A percentile compares a stretch with the other conserved stretches of the same genome.
Evolutionary conservation across 2,329 filamentous ascomycete genomes (phyloP).

Genomic region (Whalleya microplaca): DNA sequence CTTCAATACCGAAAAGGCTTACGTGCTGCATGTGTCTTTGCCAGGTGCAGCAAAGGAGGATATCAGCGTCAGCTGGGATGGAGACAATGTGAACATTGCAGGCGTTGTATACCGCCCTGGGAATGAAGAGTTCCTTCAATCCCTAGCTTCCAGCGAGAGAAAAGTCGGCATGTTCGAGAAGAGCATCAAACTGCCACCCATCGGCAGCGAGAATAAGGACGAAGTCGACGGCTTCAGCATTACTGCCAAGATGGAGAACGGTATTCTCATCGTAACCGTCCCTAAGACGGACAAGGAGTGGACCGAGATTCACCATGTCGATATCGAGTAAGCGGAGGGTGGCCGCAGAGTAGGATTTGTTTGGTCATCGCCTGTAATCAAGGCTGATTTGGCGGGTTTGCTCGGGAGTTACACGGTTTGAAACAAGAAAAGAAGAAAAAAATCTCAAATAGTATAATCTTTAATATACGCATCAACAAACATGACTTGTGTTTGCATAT

Average conservation of each 20-base stretch:
- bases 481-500: neutral
- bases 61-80: slow-evolving; percentile 75
- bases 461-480: slow-evolving; percentile 10
- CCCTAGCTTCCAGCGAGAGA: slow-evolving; percentile 66
- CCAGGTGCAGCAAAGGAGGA: slow-evolving; percentile 82
- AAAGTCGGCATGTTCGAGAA: slow-evolving; percentile 77
- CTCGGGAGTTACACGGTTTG: too few relatives aligned
- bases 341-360: neutral
- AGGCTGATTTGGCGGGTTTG: neutral
- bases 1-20: slow-evolving; percentile 69
- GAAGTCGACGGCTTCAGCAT: slow-evolving; percentile 70
- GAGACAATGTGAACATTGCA: slow-evolving; percentile 69
- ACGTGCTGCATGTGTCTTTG: slow-evolving; percentile 74
- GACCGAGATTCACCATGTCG: slow-evolving; percentile 65
- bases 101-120: slow-evolving; percentile 76
- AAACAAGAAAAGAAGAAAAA: neutral
- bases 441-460: slow-evolving; percentile 1
- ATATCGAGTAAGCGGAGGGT: slow-evolving; percentile 51
- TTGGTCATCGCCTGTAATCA: too few relatives aligned
- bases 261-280: slow-evolving; percentile 75
- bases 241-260: slow-evolving; percentile 77
- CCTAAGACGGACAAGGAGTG: slow-evolving; percentile 72
- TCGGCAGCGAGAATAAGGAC: slow-evolving; percentile 49
- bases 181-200: slow-evolving; percentile 63
- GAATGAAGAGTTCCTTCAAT: slow-evolving; percentile 69